Evolutionary conservation across 108 stramenopile species (phyloP).

Genomic region (Skeletonema costatum): DNA sequence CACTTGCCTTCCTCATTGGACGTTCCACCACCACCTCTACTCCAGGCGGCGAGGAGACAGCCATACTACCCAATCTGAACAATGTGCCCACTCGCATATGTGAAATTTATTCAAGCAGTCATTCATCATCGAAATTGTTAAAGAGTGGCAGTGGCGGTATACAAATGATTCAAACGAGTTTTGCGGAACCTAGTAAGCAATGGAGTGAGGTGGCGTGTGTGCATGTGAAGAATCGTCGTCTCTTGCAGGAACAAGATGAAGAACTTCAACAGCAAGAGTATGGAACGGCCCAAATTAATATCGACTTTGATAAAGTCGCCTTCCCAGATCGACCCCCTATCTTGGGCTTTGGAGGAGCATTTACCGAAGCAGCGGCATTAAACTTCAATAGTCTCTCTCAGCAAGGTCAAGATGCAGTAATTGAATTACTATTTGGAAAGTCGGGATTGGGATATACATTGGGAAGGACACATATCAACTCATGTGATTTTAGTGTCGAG

Average conservation of each 20-base stretch:
- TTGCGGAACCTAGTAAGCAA: slow-evolving; percentile 62
- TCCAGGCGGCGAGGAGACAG: background rate
- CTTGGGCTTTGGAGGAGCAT: slow-evolving; percentile 95
- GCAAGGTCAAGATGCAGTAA: slow-evolving; percentile 66
- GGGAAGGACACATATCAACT: slow-evolving; percentile 93
- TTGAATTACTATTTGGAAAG: slow-evolving; percentile 91
- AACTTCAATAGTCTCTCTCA: slow-evolving; percentile 81
- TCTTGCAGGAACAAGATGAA: background rate
- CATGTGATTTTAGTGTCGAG: slow-evolving; percentile 93
- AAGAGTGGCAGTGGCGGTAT: background rate
- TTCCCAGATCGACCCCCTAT: slow-evolving; percentile 71
- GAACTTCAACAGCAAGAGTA: slow-evolving; percentile 16
- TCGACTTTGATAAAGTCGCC: slow-evolving; percentile 45
- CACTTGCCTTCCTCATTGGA: slow-evolving; percentile 15
- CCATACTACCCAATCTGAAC: background rate
- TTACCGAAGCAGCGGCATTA: slow-evolving; percentile 92
- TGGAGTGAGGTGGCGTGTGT: slow-evolving; percentile 72
- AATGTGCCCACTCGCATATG: slow-evolving; percentile 17
- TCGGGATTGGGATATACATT: slow-evolving; percentile 82
- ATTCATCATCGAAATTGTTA: no score
- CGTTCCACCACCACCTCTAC: background rate
- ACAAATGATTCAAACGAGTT: slow-evolving; percentile 58
- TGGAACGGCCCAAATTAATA: slow-evolving; percentile 65
- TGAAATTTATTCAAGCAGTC: slow-evolving; percentile 1
- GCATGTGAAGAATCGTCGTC: slow-evolving; percentile 13